Percentiles rank a stretch among this genome's conserved stretches.
Evolutionary conservation across 2,329 filamentous ascomycete genomes (phyloP).

Genomic region (Hypocreales sp.): DNA sequence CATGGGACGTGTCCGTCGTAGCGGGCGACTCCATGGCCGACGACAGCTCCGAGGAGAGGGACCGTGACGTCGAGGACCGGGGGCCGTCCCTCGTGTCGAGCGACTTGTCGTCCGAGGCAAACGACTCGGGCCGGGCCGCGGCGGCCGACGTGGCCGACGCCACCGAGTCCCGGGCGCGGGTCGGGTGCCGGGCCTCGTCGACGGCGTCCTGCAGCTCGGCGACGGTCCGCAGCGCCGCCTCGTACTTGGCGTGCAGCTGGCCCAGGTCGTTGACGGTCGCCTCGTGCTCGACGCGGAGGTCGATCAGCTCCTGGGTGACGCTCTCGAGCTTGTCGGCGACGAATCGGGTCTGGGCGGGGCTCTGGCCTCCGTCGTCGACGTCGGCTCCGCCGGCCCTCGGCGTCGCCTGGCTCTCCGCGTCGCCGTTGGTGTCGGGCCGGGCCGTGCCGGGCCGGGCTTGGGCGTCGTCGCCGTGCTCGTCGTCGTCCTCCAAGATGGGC

Average conservation of each 20-base stretch:
- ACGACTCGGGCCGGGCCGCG: conserved; percentile 54
- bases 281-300: conserved; percentile 84
- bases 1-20: conserved; percentile 47
- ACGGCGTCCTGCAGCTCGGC: conserved; percentile 74
- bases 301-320: conserved; percentile 81
- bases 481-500: conserved; percentile 37
- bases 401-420: neutral
- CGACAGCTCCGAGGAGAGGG: conserved; percentile 86
- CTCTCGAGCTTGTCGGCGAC: conserved; percentile 86
- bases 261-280: conserved; percentile 68
- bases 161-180: conserved; percentile 37
- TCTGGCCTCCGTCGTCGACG: conserved; percentile 40
- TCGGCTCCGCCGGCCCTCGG: too few species aligned
- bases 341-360: conserved; percentile 67
- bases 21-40: conserved; percentile 65
- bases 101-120: conserved; percentile 65
- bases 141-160: conserved; percentile 35
- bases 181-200: conserved; percentile 59
- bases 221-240: conserved; percentile 68
- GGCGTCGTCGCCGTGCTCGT: conserved; percentile 29
- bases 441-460: conserved; percentile 10
- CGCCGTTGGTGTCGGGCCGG: conserved; percentile 16
- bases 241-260: conserved; percentile 73
- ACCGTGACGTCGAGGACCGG: conserved; percentile 61
- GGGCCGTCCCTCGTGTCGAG: conserved; percentile 52